These are phyloP conservation scores for Umbellularia californica DNA, from an alignment of 164 flowering plant species.

Conservation along the genomic window DNA sequence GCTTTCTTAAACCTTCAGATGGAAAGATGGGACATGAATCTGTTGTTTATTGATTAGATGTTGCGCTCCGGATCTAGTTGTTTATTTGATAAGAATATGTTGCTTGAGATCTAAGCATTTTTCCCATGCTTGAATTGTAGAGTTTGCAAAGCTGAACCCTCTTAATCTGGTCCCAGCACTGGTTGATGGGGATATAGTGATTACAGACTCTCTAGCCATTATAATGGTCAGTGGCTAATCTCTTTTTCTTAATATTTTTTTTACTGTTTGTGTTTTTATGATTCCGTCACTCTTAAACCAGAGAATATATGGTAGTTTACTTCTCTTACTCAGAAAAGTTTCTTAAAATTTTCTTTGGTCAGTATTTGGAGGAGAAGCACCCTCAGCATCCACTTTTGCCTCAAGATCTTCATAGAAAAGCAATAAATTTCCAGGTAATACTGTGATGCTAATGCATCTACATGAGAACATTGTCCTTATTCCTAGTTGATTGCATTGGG, in stretches of 20 bases:
- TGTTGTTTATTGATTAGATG: not conserved
- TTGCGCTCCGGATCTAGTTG: not conserved
- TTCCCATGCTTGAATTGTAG: slow-evolving; percentile 24
- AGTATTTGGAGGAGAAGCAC: slow-evolving; percentile 75
- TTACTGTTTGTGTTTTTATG: not conserved
- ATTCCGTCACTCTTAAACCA: not conserved
- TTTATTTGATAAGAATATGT: not conserved
- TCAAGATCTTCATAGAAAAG: slow-evolving; percentile 55
- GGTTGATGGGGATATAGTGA: slow-evolving; percentile 62
- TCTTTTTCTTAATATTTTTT: not conserved
- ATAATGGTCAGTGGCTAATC: slow-evolving; percentile 43
- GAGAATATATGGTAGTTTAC: not conserved
- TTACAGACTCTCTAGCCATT: slow-evolving; percentile 84
- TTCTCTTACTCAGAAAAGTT: no score
- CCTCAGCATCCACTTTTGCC: slow-evolving; percentile 79
- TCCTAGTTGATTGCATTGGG: no score
- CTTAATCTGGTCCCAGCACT: slow-evolving; percentile 69
- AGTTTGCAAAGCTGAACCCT: slow-evolving; percentile 69
- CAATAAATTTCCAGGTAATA: slow-evolving; percentile 69
- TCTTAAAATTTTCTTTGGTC: not conserved
- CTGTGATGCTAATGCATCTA: not conserved
- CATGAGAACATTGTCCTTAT: not conserved
- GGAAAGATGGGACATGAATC: not conserved
- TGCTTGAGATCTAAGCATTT: not conserved
- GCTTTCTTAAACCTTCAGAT: no score